phyloP scores from a whole-genome alignment of 345 rosid genomes.

The Punica granatum region DNA sequence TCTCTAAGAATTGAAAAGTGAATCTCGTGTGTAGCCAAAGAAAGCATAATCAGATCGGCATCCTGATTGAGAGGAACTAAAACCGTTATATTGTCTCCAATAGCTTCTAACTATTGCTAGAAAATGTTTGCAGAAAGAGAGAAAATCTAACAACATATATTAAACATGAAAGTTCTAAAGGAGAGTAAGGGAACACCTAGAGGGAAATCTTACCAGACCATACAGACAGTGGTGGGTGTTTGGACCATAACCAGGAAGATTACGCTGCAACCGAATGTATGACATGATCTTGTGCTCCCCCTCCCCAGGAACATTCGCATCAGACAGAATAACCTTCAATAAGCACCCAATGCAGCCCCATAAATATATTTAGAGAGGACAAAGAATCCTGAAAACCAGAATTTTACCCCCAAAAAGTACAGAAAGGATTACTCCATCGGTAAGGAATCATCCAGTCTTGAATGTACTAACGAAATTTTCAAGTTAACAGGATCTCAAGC shows the following conservation, averaged over 20 bases:
- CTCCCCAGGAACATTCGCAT: slow-evolving; percentile 92
- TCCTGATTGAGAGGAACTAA: slow-evolving; percentile 48
- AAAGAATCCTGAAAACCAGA: slow-evolving; percentile 46
- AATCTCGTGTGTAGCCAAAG: slow-evolving; percentile 95
- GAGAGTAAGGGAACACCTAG: neutral
- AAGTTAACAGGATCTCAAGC: slow-evolving; percentile 17
- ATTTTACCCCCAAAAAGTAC: slow-evolving; percentile 18
- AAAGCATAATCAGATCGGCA: slow-evolving; percentile 96
- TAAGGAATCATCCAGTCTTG: slow-evolving; percentile 42
- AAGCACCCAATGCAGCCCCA: slow-evolving; percentile 55
- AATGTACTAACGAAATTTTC: slow-evolving; percentile 19
- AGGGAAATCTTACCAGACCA: slow-evolving; percentile 57
- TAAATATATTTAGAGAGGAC: slow-evolving; percentile 44
- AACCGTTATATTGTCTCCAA: neutral
- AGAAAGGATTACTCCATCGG: slow-evolving; percentile 47
- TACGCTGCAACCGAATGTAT: slow-evolving; percentile 80
- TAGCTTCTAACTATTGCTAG: neutral
- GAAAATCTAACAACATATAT: neutral
- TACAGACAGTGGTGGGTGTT: slow-evolving; percentile 91
- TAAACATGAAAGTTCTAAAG: neutral
- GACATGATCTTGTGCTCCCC: slow-evolving; percentile 99
- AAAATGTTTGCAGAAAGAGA: neutral
- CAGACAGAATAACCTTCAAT: slow-evolving; percentile 98
- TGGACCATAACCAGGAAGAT: slow-evolving; percentile 81
- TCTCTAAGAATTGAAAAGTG: slow-evolving; percentile 97